Percentiles rank a stretch among this genome's conserved stretches.
Evolutionary conservation across 768 basidiomycete species (phyloP).

Genomic region (Hygrocybe coccinea): DNA sequence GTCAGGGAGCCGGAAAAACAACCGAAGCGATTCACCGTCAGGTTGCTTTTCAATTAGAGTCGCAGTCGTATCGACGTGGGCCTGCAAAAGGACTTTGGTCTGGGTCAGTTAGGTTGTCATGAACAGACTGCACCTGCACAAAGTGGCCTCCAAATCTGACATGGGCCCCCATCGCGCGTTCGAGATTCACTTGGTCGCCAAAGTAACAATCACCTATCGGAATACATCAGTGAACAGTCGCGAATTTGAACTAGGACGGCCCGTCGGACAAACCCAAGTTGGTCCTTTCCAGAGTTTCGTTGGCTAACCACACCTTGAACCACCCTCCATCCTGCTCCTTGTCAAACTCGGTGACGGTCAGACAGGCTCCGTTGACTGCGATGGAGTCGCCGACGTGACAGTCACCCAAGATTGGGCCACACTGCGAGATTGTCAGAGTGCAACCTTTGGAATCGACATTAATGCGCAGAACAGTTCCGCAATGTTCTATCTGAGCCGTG

Average conservation of each 20-base stretch:
- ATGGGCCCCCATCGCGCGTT: slow-evolving; percentile 91
- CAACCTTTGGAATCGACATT: slow-evolving; percentile 69
- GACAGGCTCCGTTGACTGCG: slow-evolving; percentile 79
- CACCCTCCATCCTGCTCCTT: slow-evolving; percentile 56
- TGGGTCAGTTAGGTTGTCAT: not conserved
- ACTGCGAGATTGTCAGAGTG: slow-evolving; percentile 69
- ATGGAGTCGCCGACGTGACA: slow-evolving; percentile 95
- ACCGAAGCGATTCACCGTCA: slow-evolving; percentile 86
- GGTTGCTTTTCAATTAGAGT: slow-evolving; percentile 55
- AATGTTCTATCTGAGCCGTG: slow-evolving; percentile 73
- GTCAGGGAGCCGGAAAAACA: slow-evolving; percentile 72
- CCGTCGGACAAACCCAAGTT: slow-evolving; percentile 63
- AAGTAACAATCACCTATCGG: slow-evolving; percentile 65
- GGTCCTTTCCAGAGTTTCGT: slow-evolving; percentile 88
- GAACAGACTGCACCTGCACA: slow-evolving; percentile 65
- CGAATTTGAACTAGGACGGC: not conserved
- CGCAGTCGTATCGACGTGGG: slow-evolving; percentile 90
- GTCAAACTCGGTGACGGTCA: slow-evolving; percentile 88
- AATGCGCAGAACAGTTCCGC: slow-evolving; percentile 69
- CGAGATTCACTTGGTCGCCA: slow-evolving; percentile 83
- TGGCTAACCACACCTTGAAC: slow-evolving; percentile 94
- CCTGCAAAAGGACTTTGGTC: slow-evolving; percentile 44
- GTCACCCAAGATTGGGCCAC: slow-evolving; percentile 72
- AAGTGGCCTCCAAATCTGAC: slow-evolving; percentile 95
- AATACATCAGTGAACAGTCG: slow-evolving; percentile 4